Base-by-base conservation (phyloP, 148 eudicot genomes). In the Rhododendron molle region DNA sequence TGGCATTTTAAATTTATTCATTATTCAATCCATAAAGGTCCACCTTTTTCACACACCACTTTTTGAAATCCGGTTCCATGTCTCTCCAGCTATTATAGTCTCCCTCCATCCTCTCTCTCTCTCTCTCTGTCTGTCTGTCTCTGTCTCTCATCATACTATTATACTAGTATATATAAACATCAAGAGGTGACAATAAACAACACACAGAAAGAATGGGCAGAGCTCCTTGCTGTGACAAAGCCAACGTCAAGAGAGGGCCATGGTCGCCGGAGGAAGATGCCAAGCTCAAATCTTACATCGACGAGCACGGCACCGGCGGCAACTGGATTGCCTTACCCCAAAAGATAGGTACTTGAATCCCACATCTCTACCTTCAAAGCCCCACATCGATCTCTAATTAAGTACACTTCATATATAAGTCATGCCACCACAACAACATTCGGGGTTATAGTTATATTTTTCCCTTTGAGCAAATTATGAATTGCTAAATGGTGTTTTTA, bases 41-140 rank as follows among this genome's bases (percentile, higher is more conserved):
- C 81, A 23, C 85, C 81, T 86, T 92, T 87, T 91, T 87, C 84
- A 83, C 58, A 84, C 69, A 44, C 87, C 83, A 88, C 82, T 83
- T 90, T 91, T 90, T 88, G 88, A 90, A 91, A 88, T 83, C 84
- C 86, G 88, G 85, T 89, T 92, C 91, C 85, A 85, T 90, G 87
- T 89, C 88, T 85, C 87, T 91, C 96, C 91, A 91, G 94, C 94
- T 90, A 93, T 92, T 93, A 89, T 90, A 88, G 85, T 90, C 90
- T 88, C 83, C n/a, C 81, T 90, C 88, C 65, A 82, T 78, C 49
- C 86, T 82, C 65, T 52, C 69, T 81, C 78, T 81, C 85, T 85
- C 76, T 16, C 80, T 65, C 88, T 88, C 85, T 82, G 85, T 84
- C 74, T 16, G 65, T 47, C 69, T 44, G 9, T 46, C 49, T 46